Evolutionary conservation across 169 alveolate genomes (phyloP).

Genomic region (Plasmodium cynomolgi): DNA sequence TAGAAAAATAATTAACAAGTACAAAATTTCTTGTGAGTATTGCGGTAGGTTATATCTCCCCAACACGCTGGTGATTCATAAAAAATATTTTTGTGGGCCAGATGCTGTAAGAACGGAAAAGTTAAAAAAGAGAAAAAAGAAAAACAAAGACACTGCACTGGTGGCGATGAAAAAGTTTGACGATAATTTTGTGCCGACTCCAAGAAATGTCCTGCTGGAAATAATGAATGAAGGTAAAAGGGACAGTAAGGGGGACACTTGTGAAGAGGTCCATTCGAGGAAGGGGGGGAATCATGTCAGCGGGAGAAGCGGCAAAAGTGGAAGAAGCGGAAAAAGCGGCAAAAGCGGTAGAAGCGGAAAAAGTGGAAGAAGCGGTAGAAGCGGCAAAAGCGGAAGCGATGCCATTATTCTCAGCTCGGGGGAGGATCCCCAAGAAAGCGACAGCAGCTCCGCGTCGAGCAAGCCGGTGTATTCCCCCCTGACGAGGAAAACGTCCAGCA

Average conservation of each 20-base stretch:
- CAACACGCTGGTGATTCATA: conserved; percentile 86
- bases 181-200: conserved; percentile 79
- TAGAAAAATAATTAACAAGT: conserved; percentile 77
- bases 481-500: conserved; percentile 60
- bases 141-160: conserved; percentile 70
- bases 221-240: conserved; percentile 76
- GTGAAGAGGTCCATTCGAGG: not conserved
- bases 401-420: conserved; percentile 21
- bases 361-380: not conserved
- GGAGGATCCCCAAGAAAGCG: not conserved
- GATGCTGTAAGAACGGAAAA: conserved; percentile 90
- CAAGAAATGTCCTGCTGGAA: conserved; percentile 76
- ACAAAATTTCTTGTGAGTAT: conserved; percentile 85
- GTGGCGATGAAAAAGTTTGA: conserved; percentile 65
- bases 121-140: conserved; percentile 87
- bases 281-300: not conserved
- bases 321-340: not conserved
- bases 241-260: conserved; percentile 17
- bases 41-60: conserved; percentile 90
- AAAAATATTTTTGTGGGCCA: conserved; percentile 93
- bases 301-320: not conserved
- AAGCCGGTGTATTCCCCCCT: conserved; percentile 46
- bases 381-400: not conserved
- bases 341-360: not conserved
- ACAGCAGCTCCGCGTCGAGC: not conserved